phyloP scores from a whole-genome alignment of 192 early-diverging fungal genomes.

The Geosiphon pyriformis region DNA sequence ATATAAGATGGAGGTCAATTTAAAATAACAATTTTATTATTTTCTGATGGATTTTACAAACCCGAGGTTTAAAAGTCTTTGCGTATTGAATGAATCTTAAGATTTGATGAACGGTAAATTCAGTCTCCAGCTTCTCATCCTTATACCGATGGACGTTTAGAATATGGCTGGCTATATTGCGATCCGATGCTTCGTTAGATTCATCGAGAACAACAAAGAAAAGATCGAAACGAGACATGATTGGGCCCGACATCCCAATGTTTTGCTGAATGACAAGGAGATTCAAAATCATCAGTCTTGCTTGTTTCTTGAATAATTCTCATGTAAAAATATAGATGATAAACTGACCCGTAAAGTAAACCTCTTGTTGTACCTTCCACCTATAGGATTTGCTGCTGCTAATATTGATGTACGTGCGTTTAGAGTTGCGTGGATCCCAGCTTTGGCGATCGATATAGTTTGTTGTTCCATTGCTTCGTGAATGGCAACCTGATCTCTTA shows the following conservation, averaged over 20 bases:
- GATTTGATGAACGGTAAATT: conserved; percentile 67
- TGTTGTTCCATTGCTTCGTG: conserved; percentile 99
- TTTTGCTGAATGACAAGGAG: conserved; percentile 66
- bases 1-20: neutral
- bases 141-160: conserved; percentile 72
- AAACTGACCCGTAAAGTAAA: conserved; percentile 73
- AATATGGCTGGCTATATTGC: conserved; percentile 89
- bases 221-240: conserved; percentile 98
- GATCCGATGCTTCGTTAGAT: conserved; percentile 81
- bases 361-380: conserved; percentile 93
- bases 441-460: conserved; percentile 94
- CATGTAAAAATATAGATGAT: neutral
- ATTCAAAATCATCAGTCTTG: neutral
- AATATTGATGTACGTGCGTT: conserved; percentile 94
- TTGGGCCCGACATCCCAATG: conserved; percentile 90
- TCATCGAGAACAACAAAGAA: conserved; percentile 98
- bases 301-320: neutral
- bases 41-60: conserved; percentile 19
- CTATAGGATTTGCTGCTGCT: conserved; percentile 94
- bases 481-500: conserved; percentile 96
- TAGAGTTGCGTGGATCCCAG: conserved; percentile 91
- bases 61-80: conserved; percentile 79
- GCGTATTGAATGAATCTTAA: conserved; percentile 86
- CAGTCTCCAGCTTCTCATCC: conserved; percentile 65
- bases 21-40: neutral